Base-by-base conservation (phyloP, 805 yeast species). In the Deakozyma indianensis region DNA sequence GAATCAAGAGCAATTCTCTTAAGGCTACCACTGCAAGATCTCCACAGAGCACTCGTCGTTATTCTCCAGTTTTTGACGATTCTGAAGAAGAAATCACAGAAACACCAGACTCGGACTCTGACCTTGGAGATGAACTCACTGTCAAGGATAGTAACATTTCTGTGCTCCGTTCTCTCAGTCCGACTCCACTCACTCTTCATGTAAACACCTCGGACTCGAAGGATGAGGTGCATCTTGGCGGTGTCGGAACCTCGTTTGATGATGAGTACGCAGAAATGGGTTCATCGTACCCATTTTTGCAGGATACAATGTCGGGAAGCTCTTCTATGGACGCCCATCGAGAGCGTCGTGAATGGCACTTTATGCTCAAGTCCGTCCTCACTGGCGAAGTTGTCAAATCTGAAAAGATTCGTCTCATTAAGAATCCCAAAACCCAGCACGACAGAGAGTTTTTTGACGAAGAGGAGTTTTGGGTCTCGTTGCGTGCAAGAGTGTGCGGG, bases 311-410 rank as follows among this genome's bases (percentile, higher is more conserved):
- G 38, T 32, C 38, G 18, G 38, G 38, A 7, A 32, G 38, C 16
- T 25, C 28, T 7, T 48, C 56, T n/a, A 44, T 53, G 15, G 48
- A 49, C 22, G 51, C 56, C 22, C 48, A 49, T 4, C 50, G 78
- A 9, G 96, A 87, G 57, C 71, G 97, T 43, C 67, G 88, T 11
- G 95, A 87, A 63, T 92, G 98, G 98, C 97, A 92, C 62, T 75
- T 90, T 0, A 86, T 92, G 95, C 69, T 92, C 43, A 74, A 83
- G 9, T 74, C 87, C 2, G 97, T 92, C 2, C 72, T 92, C 28
- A 90, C 94, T 2, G 97, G 98, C 53, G 97, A 92, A 61, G 95
- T 92, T 45, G 87, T 92, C 20, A 75, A 81, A 28, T 80, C 90
- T 11, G 98, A 92, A 57, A 92, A 90, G 63, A 53, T 63, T 27